Base-by-base conservation (phyloP, 306 rosid species). In the Quercus alba region DNA sequence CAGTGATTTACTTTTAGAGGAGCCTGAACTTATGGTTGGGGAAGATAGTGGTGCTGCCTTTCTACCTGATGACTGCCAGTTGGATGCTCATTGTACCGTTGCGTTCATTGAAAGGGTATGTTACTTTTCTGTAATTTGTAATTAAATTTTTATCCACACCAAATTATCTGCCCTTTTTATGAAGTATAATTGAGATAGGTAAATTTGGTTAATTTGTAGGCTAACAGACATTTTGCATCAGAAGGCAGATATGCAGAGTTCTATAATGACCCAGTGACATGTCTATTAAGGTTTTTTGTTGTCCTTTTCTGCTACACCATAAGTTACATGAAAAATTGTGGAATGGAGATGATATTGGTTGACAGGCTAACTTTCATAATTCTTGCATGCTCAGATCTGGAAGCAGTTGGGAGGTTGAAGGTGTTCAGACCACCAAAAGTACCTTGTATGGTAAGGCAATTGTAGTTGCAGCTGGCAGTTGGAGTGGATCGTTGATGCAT, bases 401-500 rank as follows among this genome's bases (percentile, higher is more conserved):
- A 72, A 80, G 88, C 84, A 83, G 73, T 72, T 89, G 82, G 62
- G 87, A 89, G 75, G 85, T 91, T 25, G 76, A 75, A 62, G 94
- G 84, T 73, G 87, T 94, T 76, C 85, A 86, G 84, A 92, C 97
- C 81, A 87, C 78, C 71, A 88, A 85, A 74, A 90, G 67, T 75
- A 89, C 79, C 15, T 78, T 94, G 83, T 80, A 86, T 79, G 30
- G 92, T 83, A 88, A 94, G 88, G 98, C 93, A 52, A 58, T 92
- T 68, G 84, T 94, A 74, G 86, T 94, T 31, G 94, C 97, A 41
- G 91, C 98, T 87, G 97, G 98, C 85, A 86, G 94, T 88, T 94
- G 98, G 98, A 92, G 97, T 81, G 97, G 98, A 15, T 86, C 88
- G 80, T 90, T 94, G 90, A 90, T 91, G 82, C 82, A 81, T 74